Conservation (phyloP, 768 basidiomycete genomes). For the Boletus bicolor region DNA sequence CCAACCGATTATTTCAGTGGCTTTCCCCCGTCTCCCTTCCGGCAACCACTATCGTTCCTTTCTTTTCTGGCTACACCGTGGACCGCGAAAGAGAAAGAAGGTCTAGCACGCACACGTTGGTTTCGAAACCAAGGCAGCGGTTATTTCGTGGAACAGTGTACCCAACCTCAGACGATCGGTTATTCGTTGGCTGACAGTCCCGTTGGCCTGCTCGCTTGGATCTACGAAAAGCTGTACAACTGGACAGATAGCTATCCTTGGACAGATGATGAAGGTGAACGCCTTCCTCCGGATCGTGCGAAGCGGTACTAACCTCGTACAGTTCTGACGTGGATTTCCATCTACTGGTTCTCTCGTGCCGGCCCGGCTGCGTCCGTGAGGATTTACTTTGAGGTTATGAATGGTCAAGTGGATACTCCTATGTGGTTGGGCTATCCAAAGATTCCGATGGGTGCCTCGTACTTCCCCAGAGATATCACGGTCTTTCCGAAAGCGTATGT, state of each 20-base stretch:
- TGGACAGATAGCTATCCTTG: conserved; percentile 53
- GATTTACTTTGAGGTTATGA: conserved; percentile 53
- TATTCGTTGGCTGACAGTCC: conserved; percentile 57
- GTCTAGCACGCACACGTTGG: conserved; percentile 15
- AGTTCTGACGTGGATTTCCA: conserved; percentile 45
- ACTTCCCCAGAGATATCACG: conserved; percentile 48
- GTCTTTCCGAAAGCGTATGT: conserved; percentile 36
- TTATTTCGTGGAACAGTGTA: conserved; percentile 33
- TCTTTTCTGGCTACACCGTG: conserved; percentile 18
- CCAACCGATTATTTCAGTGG: too few relatives aligned
- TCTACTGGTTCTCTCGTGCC: conserved; percentile 56
- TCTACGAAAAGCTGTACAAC: conserved; percentile 46
- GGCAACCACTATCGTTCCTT: conserved; percentile 27
- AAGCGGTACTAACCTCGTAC: neutral
- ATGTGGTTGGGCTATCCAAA: neutral
- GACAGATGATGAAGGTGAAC: conserved; percentile 52
- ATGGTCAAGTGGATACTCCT: neutral
- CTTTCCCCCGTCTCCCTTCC: too few relatives aligned
- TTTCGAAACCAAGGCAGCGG: conserved; percentile 25
- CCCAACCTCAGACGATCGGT: conserved; percentile 50
- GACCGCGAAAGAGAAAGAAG: conserved; percentile 20
- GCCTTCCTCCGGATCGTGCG: neutral
- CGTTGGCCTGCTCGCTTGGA: conserved; percentile 48
- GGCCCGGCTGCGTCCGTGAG: conserved; percentile 55
- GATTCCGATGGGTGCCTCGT: conserved; percentile 47